Conservation (phyloP, 305 asterid genomes). For the Fraxinus ornus region DNA sequence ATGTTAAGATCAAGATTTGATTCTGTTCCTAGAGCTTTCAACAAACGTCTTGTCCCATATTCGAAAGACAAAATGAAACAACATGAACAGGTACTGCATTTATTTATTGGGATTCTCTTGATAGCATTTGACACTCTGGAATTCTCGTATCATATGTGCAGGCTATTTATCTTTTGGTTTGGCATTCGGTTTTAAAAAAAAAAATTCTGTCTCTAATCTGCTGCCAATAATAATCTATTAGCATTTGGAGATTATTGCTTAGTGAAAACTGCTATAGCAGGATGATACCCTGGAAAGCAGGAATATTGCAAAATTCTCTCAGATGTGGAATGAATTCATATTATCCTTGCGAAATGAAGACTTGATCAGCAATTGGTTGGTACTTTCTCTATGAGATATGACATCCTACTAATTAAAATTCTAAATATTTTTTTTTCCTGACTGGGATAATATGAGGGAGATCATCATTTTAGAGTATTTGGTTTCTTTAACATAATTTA, state of each 20-base stretch:
- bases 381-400: constrained; percentile 22
- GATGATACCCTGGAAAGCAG: constrained; percentile 62
- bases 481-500: background rate
- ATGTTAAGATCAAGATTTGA: constrained; percentile 96
- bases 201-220: background rate
- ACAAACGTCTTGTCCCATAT: constrained; percentile 77
- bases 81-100: constrained; percentile 48
- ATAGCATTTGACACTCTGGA: constrained; percentile 11
- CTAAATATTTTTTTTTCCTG: background rate
- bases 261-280: constrained; percentile 44
- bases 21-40: constrained; percentile 90
- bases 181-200: constrained; percentile 3
- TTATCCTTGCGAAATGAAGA: constrained; percentile 92
- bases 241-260: constrained; percentile 19
- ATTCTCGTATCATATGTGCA: background rate
- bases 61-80: constrained; percentile 52
- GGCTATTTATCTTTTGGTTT: constrained; percentile 7
- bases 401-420: constrained; percentile 12
- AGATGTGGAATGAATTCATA: constrained; percentile 99
- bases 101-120: constrained; percentile 23
- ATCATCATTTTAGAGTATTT: background rate
- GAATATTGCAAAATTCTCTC: constrained; percentile 93
- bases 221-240: background rate
- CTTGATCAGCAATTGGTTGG: constrained; percentile 78
- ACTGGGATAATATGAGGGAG: constrained; percentile 2